These are phyloP conservation scores for Cercis canadensis DNA, from an alignment of 306 rosid genomes.

Conservation along the genomic window DNA sequence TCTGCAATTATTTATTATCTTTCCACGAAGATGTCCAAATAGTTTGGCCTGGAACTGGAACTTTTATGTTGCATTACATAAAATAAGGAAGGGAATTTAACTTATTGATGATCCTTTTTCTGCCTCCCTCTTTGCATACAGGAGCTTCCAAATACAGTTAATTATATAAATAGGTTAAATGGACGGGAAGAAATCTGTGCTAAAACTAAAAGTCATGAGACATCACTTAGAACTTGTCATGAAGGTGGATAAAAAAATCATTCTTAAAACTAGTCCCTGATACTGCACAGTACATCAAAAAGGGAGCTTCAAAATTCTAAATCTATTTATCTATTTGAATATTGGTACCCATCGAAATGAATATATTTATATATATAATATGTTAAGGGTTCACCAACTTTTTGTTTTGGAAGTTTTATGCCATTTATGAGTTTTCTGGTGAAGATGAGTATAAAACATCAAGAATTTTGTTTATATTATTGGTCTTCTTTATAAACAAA, in stretches of 20 bases:
- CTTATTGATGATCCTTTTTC: too few species aligned
- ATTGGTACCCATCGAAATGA: background rate
- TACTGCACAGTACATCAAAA: conserved; percentile 9
- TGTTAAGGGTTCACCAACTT: background rate
- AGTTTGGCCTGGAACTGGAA: conserved; percentile 5
- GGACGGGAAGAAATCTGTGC: conserved; percentile 18
- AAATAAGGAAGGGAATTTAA: too few species aligned
- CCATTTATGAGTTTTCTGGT: background rate
- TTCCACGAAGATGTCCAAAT: conserved; percentile 31
- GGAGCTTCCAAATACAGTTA: conserved; percentile 5
- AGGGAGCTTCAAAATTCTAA: background rate
- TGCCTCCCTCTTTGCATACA: background rate
- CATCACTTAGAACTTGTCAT: conserved; percentile 10
- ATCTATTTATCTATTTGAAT: conserved; percentile 5
- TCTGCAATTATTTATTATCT: background rate
- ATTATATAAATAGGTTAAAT: conserved; percentile 9
- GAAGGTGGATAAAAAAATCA: conserved; percentile 15
- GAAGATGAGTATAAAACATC: conserved; percentile 26
- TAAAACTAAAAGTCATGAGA: too few species aligned
- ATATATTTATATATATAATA: background rate
- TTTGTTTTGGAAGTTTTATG: conserved; percentile 16
- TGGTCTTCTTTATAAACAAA: background rate
- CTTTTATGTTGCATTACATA: conserved; percentile 9
- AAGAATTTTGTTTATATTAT: background rate
- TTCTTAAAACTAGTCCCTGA: conserved; percentile 6